phyloP scores from a whole-genome alignment of 2,329 filamentous ascomycete genomes.

The Curvularia sp. region DNA sequence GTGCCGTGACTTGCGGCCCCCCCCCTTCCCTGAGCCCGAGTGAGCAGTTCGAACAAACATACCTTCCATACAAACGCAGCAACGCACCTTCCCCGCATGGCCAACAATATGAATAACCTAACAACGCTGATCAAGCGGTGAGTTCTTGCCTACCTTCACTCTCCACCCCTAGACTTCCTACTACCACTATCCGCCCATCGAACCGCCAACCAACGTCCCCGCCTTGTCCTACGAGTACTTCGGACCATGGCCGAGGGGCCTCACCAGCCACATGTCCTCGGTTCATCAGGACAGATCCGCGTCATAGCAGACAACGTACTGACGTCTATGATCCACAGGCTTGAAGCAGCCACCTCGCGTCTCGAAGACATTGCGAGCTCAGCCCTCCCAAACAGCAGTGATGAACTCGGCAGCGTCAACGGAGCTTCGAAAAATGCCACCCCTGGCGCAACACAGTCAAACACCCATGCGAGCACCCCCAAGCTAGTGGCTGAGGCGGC shows the following conservation, averaged over 20 bases:
- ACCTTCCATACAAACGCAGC: conserved; percentile 38
- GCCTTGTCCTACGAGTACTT: conserved; percentile 3
- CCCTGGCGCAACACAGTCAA: conserved; percentile 40
- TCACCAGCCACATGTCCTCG: conserved; percentile 22
- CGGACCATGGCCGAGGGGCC: conserved; percentile 18
- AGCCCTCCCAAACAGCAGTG: conserved; percentile 50
- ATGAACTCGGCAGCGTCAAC: conserved; percentile 28
- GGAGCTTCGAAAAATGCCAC: conserved; percentile 43
- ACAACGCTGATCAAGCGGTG: conserved; percentile 99
- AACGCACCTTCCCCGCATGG: conserved; percentile 62
- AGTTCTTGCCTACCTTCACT: conserved; percentile 41
- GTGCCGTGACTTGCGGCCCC: conserved; percentile 34
- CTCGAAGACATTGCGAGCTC: conserved; percentile 95
- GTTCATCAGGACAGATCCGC: conserved; percentile 27
- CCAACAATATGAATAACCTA: conserved; percentile 92
- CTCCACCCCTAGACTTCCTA: conserved; percentile 1
- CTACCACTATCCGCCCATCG: neutral
- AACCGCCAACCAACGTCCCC: conserved; percentile 1
- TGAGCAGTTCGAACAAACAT: conserved; percentile 24
- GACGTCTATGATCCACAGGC: conserved; percentile 66
- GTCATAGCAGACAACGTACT: conserved; percentile 53
- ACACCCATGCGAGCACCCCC: conserved; percentile 47
- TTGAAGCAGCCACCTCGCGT: conserved; percentile 94
- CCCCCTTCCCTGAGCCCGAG: conserved; percentile 37
- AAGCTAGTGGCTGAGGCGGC: conserved; percentile 51